Evolutionary conservation across 495 filamentous ascomycete species (phyloP), one percentile per base, ranked within the genome.

Genomic region (Copromyces sp.): DNA sequence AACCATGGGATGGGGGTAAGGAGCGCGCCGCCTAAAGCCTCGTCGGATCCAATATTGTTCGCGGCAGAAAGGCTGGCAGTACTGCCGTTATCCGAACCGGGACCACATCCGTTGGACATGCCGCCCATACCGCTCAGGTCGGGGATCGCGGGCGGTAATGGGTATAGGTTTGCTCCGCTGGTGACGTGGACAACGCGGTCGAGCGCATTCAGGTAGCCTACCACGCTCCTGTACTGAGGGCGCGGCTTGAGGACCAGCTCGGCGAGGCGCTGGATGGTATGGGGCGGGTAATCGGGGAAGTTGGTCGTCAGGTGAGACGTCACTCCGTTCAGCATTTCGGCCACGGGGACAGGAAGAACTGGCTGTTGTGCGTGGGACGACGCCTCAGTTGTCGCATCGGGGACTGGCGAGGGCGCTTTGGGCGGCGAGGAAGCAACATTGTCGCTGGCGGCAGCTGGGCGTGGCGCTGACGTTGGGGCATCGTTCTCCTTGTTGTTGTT

Each of bases 1-100:
- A 97, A 82, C 95, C 95, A 98, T 0, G 94, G 92, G 65, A 99
- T 99, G 0, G 95, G 95, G 0, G 95, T 98, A 35, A 99, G 85
- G 42, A 97, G 86, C 0, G 96, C 95, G 11, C 95, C 95, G 45
- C 95, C 95, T 8, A 99, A 84, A 20, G 89, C 92, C 76, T 98
- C 95, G 79, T 97, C 94, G 70, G 90, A 91, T 1, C 93, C 94
- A 6, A 93, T 81, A 4, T 71, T 77, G 47, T 75, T 74, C 9
- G 80, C 77, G 2, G 79, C 75, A 0, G 74, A 44, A 9, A 82
- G 78, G 11, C 76, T 73, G 16, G 83, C 77, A 20, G 79, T 82
- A 20, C 83, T 78, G 73, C 79, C 83, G 65, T 78, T 71, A 17
- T 77, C 53, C 14, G 73, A 75, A 20, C 71, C 77, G 32, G 94